These are phyloP conservation scores for Aeschynomene evenia DNA, from an alignment of 306 rosid species.

Conservation along the genomic window DNA sequence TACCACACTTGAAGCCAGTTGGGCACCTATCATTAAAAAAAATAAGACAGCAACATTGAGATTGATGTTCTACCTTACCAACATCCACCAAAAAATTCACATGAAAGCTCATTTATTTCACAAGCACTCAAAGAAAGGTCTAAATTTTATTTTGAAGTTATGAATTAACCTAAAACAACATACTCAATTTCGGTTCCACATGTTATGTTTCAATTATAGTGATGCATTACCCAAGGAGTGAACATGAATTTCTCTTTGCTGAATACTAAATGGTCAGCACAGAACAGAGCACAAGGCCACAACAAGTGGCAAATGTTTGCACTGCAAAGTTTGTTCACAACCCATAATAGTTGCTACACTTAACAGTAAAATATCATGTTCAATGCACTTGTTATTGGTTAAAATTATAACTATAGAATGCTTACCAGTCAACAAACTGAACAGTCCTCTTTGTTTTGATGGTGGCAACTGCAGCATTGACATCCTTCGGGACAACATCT, in stretches of 20 bases:
- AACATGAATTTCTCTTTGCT: not conserved
- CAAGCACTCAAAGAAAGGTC: not conserved
- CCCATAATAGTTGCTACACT: too few species aligned
- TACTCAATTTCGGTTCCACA: not conserved
- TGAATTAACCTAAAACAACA: not conserved
- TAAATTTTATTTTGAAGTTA: not conserved
- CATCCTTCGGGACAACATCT: conserved; percentile 98
- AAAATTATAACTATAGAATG: not conserved
- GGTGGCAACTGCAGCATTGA: conserved; percentile 91
- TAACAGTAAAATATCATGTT: not conserved
- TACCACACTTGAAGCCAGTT: conserved; percentile 97
- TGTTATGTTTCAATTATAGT: not conserved
- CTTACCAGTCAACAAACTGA: conserved; percentile 97
- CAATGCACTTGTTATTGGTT: not conserved
- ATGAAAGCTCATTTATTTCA: not conserved
- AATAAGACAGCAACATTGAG: conserved; percentile 2
- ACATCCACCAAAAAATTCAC: not conserved
- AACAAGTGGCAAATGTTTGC: not conserved
- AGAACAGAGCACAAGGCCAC: not conserved
- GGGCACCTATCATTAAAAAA: conserved; percentile 82
- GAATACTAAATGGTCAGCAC: not conserved
- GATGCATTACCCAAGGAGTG: not conserved
- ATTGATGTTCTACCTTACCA: not conserved
- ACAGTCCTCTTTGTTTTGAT: conserved; percentile 96
- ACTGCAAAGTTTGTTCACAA: too few species aligned